Evolutionary conservation across 495 filamentous ascomycete species (phyloP), one percentile per base, ranked within the genome.

Genomic region (Cryomyces antarcticus): DNA sequence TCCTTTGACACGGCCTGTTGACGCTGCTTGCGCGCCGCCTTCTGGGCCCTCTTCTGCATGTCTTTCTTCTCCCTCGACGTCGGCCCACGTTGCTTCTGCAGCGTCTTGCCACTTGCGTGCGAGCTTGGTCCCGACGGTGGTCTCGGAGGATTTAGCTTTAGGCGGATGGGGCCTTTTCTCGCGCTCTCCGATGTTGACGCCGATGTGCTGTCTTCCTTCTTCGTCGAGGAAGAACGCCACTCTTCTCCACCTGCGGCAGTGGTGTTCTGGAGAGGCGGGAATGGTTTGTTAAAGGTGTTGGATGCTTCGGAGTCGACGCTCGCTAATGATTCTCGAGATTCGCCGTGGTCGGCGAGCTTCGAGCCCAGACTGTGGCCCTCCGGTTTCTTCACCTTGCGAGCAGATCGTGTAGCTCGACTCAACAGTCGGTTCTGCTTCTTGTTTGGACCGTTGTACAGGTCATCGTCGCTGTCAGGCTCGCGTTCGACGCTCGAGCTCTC

Each of bases 351-450:
- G 24, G 38, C 38, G 9, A 39, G 27, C 38, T 39, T 28, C n/a
- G 38, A 12, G 27, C 9, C 38, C 24, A 39, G 9, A 7, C 27
- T 11, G 7, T 17, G 38, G 9, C 38, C 7, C 1, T 39, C 38
- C 27, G 9, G n/a, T n/a, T 28, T 17, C 38, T 28, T 39, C 27
- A n/a, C 24, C 27, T n/a, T 39, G 9, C 9, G 9, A 13, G 12
- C 9, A 9, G 38, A 10, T 9, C 24, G 9, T 9, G 38, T 39
- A 7, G 60, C 54, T 29, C 55, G 49, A 41, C 58, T 69, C 30
- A 58, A 52, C 17, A 62, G 54, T 17, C 66, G 58, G 41, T 66
- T 56, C 40, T 60, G 66, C 49, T 63, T 66, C 56, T 70, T 70
- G 46, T 64, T 70, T 6, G 66, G 67, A 11, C 56, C 60, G 30